Conservation (phyloP, 179 eudicot species). For the Drosera spatulata region DNA sequence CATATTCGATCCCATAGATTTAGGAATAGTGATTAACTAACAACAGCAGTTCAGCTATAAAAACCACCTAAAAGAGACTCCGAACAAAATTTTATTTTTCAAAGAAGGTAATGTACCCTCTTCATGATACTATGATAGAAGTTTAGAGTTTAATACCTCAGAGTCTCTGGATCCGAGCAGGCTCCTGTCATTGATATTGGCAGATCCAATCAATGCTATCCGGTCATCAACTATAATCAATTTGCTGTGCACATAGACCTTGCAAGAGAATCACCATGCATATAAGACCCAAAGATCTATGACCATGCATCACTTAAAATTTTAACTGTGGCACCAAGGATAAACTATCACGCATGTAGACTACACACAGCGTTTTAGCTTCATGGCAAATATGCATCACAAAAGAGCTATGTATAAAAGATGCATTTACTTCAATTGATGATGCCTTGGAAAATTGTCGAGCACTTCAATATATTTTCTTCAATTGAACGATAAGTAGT, state of each 20-base stretch:
- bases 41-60: no score
- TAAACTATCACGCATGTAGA: background rate
- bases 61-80: background rate
- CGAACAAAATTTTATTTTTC: no score
- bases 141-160: conserved; percentile 41
- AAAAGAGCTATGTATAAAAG: no score
- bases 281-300: conserved; percentile 2
- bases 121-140: no score
- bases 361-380: no score
- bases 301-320: background rate
- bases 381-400: no score
- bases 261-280: conserved; percentile 15
- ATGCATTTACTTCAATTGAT: no score
- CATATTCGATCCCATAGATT: no score
- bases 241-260: conserved; percentile 98
- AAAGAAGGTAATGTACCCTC: no score
- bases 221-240: conserved; percentile 93
- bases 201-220: conserved; percentile 74
- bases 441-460: background rate
- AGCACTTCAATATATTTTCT: background rate
- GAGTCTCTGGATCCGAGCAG: conserved; percentile 99
- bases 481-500: no score
- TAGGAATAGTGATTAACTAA: no score
- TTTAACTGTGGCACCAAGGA: background rate
- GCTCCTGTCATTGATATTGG: conserved; percentile 96